Percentiles rank a stretch among this genome's conserved stretches.
phyloP scores from a whole-genome alignment of 495 filamentous ascomycete species.

The Recurvomyces mirabilis region DNA sequence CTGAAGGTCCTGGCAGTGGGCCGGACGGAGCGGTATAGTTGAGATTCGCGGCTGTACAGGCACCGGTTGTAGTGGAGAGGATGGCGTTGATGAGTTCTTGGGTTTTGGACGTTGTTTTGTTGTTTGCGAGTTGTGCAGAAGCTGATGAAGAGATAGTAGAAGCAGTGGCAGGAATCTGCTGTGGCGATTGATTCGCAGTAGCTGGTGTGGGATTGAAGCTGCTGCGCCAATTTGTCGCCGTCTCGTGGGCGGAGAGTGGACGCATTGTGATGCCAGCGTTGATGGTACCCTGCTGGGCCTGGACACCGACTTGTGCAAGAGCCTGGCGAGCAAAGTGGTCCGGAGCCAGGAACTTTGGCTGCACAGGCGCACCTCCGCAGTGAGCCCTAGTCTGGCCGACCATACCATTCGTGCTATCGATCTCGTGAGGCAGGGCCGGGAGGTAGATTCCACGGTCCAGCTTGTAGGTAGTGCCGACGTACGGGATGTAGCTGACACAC shows the following conservation, averaged over 20 bases:
- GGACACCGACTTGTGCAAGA: conserved; percentile 1
- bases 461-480: conserved; percentile 12
- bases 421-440: too few relatives aligned
- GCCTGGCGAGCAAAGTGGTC: conserved; percentile 16
- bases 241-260: conserved; percentile 13
- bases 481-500: conserved; percentile 12
- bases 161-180: background rate
- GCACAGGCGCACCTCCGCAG: background rate
- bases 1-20: conserved; percentile 23
- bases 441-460: conserved; percentile 13
- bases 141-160: background rate
- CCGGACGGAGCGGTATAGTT: background rate
- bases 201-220: background rate
- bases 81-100: conserved; percentile 21
- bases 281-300: background rate
- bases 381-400: background rate
- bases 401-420: background rate
- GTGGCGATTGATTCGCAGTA: background rate
- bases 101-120: conserved; percentile 3
- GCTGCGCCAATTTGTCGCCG: conserved; percentile 10
- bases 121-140: too few relatives aligned
- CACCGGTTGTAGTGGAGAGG: conserved; percentile 8
- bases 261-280: background rate
- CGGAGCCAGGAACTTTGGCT: conserved; percentile 12
- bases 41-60: conserved; percentile 5